phyloP scores from a whole-genome alignment of 805 yeast genomes.

The Grigorovia yakushimaensis region DNA sequence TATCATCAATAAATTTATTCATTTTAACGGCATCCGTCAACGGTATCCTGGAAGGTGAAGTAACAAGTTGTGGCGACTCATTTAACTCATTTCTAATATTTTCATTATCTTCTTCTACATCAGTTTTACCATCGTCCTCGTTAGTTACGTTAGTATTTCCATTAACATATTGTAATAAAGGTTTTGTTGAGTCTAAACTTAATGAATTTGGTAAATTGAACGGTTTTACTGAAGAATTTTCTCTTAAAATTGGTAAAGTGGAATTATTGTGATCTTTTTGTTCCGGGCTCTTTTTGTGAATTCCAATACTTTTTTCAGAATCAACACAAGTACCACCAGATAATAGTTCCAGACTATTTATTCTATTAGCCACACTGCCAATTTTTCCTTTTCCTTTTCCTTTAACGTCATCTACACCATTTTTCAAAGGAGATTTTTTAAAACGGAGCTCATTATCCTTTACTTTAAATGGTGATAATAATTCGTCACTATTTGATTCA shows the following conservation, averaged over 20 bases:
- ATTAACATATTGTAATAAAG: conserved; percentile 9
- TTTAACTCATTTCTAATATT: conserved; percentile 2
- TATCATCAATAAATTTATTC: conserved; percentile 10
- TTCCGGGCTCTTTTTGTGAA: neutral
- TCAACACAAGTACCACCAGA: conserved; percentile 3
- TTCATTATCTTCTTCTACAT: neutral
- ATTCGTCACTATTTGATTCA: neutral
- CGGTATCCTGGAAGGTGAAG: conserved; percentile 22
- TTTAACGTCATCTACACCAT: neutral
- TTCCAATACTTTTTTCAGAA: neutral
- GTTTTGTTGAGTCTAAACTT: conserved; percentile 18
- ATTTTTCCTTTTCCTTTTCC: neutral
- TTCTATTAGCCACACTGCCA: neutral
- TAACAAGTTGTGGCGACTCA: conserved; percentile 10
- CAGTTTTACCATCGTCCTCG: conserved; percentile 2
- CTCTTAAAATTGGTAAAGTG: neutral
- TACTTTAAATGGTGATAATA: conserved; percentile 2
- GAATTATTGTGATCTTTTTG: conserved; percentile 2
- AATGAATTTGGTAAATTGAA: conserved; percentile 4
- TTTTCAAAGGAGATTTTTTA: neutral
- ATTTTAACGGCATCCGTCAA: conserved; percentile 18
- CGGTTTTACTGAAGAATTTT: conserved; percentile 1
- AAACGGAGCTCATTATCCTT: neutral
- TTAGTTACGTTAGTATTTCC: conserved; percentile 14
- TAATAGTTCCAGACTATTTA: neutral